Base-by-base conservation (phyloP, 176 grass and related monocot genomes). In the Panicum miliaceum region DNA sequence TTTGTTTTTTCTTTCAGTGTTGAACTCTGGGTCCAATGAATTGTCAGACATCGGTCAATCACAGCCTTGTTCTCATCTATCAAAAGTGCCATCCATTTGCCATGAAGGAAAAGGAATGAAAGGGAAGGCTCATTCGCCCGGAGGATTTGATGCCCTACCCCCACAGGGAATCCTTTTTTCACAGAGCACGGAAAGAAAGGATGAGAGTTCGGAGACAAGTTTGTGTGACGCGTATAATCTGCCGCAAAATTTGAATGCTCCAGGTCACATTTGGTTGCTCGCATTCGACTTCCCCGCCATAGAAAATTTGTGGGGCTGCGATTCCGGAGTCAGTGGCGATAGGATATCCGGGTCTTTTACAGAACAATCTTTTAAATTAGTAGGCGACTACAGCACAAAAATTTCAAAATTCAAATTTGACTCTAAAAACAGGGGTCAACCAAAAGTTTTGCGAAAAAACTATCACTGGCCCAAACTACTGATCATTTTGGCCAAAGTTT, bases 181-280 rank as follows among this genome's bases (percentile, higher is more conserved):
- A 37, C 25, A 18, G 78, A 57, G 27, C 25, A 59, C 25, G 40
- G 73, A 86, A 86, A 79, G 73, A 68, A 82, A 79, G 88, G 84
- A 90, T 27, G 84, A 86, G 66, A 83, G 73, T 79, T 73, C 59
- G 74, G 66, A 82, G 72, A 82, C 78, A 78, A 32, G 73, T 77
- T 82, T 62, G 51, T 73, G 79, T 38, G 40, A 74, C 47, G 47
- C 61, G 56, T 42, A 62, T 50, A 83, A n/a, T 82, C 77, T 83
- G 73, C 66, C 47, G 47, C 64, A 19, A 26, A 77, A 86, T 73
- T 51, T 79, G 57, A 74, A 83, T 89, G 56, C 66, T 35, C 0
- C 32, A 80, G 48, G 68, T 41, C 58, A 26, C 57, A 25, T 68
- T 68, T 84, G 61, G n/a, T 50, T 43, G 11, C 61, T 59, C 68